Percentiles rank a stretch among this genome's conserved stretches.
phyloP scores from a whole-genome alignment of 208 protist genomes.

The Plasmodiophora brassicae region DNA sequence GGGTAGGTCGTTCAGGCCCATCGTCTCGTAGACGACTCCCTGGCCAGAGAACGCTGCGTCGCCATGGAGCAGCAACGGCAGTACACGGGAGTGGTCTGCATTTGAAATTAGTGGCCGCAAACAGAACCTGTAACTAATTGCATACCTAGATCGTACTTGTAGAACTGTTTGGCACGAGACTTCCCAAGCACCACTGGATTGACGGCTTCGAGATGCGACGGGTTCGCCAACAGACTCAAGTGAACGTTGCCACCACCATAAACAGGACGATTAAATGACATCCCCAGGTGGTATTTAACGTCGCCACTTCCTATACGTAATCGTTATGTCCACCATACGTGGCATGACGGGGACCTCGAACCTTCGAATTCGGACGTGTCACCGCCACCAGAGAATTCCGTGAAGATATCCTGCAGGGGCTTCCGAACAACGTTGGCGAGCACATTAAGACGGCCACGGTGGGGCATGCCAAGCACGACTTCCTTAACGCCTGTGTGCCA shows the following conservation, averaged over 20 bases:
- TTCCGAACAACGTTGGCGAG: conserved; percentile 91
- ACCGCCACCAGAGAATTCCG: conserved; percentile 59
- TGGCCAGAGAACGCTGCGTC: conserved; percentile 94
- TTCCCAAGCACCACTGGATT: conserved; percentile 95
- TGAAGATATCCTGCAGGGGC: conserved; percentile 71
- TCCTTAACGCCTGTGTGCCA: conserved; percentile 71
- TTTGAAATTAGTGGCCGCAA: background rate
- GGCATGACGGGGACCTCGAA: background rate
- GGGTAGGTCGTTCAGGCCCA: conserved; percentile 82
- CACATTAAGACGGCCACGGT: conserved; percentile 90
- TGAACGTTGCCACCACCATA: conserved; percentile 73
- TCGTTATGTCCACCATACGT: background rate
- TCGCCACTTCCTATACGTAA: conserved; percentile 59
- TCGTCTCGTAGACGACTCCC: conserved; percentile 91
- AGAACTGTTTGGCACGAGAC: conserved; percentile 83
- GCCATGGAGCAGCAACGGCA: conserved; percentile 87
- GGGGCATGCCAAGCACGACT: conserved; percentile 95
- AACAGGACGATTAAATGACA: conserved; percentile 63
- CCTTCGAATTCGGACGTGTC: background rate
- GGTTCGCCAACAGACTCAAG: conserved; percentile 92
- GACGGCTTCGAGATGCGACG: conserved; percentile 97
- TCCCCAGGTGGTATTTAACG: conserved; percentile 97
- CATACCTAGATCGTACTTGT: background rate
- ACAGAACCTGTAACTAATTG: background rate
- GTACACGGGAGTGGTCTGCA: background rate